These are phyloP conservation scores for Haplographium delicatum DNA, from an alignment of 495 filamentous ascomycete species.

Conservation along the genomic window DNA sequence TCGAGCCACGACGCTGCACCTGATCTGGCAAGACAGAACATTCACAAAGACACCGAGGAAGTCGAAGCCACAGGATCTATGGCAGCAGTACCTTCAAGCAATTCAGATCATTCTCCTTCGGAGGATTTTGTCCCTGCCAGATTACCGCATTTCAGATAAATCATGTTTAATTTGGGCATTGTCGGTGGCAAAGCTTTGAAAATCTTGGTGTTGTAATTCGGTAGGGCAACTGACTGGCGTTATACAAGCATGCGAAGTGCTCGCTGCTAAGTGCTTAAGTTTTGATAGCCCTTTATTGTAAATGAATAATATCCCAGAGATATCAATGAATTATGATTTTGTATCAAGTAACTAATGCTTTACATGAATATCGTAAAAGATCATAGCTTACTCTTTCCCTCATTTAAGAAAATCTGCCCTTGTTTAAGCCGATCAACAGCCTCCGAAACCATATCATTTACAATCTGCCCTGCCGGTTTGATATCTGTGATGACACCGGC, in stretches of 20 bases:
- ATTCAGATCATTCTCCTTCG: too few relatives aligned
- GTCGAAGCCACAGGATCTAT: too few relatives aligned
- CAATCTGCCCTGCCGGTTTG: conserved; percentile 74
- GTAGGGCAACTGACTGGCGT: conserved; percentile 17
- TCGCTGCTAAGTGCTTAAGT: conserved; percentile 23
- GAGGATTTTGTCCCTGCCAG: conserved; percentile 22
- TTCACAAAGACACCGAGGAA: too few relatives aligned
- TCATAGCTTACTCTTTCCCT: conserved; percentile 38
- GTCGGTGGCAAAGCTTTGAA: not conserved
- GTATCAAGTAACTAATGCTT: too few relatives aligned
- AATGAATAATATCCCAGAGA: not conserved
- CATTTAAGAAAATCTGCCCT: conserved; percentile 44
- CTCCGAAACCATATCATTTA: conserved; percentile 80
- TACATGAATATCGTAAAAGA: not conserved
- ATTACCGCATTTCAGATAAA: conserved; percentile 22
- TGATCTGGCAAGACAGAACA: too few relatives aligned
- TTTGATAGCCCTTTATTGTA: not conserved
- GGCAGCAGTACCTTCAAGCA: too few relatives aligned
- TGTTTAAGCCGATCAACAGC: conserved; percentile 63
- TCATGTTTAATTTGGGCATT: not conserved
- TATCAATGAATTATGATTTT: too few relatives aligned
- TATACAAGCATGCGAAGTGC: conserved; percentile 29
- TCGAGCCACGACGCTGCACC: too few relatives aligned
- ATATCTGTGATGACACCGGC: conserved; percentile 68
- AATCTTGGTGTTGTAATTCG: not conserved